Conservation (phyloP, 148 eudicot species). For the Arctostaphylos glauca region DNA sequence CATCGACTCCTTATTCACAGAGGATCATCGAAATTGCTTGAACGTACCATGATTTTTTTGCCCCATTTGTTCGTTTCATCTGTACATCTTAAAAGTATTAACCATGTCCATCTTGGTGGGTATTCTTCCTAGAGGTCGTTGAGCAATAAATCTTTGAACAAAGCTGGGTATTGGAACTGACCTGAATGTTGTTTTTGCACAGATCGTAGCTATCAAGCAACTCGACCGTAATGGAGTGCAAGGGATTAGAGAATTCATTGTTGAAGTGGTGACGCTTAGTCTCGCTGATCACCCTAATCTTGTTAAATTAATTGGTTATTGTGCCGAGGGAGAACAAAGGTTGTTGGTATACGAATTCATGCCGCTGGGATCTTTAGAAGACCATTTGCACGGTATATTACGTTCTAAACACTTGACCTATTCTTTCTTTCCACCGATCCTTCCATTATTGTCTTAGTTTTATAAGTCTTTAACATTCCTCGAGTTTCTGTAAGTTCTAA, state of each 20-base stretch:
- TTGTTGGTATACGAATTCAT: conserved; percentile 83
- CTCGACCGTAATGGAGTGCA: conserved; percentile 72
- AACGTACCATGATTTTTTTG: not conserved
- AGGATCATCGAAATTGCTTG: not conserved
- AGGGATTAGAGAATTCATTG: conserved; percentile 73
- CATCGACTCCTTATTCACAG: not conserved
- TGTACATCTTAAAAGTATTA: not conserved
- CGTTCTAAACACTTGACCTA: not conserved
- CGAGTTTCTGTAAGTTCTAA: not conserved
- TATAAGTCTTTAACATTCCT: not conserved
- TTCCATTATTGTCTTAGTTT: not conserved
- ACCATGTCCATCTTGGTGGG: not conserved
- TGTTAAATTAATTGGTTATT: conserved; percentile 81
- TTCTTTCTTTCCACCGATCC: not conserved
- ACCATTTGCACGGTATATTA: conserved; percentile 67
- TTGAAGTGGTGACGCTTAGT: conserved; percentile 75
- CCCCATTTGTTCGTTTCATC: not conserved
- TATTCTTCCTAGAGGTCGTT: not conserved
- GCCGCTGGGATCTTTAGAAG: conserved; percentile 81
- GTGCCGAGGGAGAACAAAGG: conserved; percentile 83
- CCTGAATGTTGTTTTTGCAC: conserved; percentile 1
- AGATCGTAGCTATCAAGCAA: conserved; percentile 76
- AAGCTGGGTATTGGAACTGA: not conserved
- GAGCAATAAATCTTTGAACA: not conserved
- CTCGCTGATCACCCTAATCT: conserved; percentile 75